A percentile compares a stretch with the other conserved stretches of the same genome.
These are phyloP conservation scores for Canavalia ensiformis DNA, from an alignment of 306 rosid genomes.

Conservation along the genomic window DNA sequence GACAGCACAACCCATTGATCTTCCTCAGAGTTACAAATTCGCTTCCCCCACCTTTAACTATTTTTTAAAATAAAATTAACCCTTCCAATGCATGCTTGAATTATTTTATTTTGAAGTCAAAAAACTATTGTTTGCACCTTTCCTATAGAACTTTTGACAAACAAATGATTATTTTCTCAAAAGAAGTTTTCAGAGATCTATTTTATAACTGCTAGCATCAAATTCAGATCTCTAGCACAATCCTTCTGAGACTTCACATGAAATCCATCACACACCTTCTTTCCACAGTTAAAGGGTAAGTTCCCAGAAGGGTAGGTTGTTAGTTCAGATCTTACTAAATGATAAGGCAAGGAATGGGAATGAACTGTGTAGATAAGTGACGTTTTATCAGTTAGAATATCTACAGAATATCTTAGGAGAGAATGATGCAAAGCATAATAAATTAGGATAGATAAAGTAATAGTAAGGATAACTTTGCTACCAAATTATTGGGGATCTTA, in stretches of 20 bases:
- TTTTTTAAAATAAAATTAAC: not conserved
- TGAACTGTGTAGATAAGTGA: constrained; percentile 11
- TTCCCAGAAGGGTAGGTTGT: not conserved
- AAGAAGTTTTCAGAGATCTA: not conserved
- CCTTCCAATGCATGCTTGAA: not conserved
- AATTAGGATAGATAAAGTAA: not conserved
- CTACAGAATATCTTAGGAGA: not conserved
- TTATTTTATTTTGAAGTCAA: not conserved
- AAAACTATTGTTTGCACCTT: not conserved
- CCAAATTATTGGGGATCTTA: not conserved
- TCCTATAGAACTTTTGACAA: not conserved
- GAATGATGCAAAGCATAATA: constrained; percentile 3
- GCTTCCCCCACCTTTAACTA: not conserved
- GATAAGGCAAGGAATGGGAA: not conserved
- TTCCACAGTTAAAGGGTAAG: constrained; percentile 5
- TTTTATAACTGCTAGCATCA: not conserved
- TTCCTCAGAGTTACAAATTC: not conserved
- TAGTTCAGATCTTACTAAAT: constrained; percentile 5
- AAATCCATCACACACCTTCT: not conserved
- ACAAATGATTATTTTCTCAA: not conserved
- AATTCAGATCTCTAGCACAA: constrained; percentile 9
- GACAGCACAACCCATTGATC: constrained; percentile 8
- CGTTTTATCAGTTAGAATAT: not conserved
- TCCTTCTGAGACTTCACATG: not conserved
- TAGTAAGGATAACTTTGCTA: not conserved